Evolutionary conservation across 495 filamentous ascomycete genomes (phyloP).

Genomic region (Penicillium coffeae): DNA sequence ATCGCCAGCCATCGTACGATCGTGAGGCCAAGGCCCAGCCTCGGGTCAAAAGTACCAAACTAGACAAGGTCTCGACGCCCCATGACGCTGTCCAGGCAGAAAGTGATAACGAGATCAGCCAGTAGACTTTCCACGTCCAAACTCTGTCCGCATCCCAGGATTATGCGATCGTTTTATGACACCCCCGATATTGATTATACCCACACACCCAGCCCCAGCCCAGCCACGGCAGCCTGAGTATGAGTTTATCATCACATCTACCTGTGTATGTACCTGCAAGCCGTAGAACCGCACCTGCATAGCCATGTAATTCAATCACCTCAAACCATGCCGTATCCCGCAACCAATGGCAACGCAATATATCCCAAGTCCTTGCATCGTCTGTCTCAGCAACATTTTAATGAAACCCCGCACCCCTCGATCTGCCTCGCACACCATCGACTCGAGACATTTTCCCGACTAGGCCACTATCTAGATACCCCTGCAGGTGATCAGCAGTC

Average conservation of each 20-base stretch:
- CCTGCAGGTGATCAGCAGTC: slow-evolving; percentile 22
- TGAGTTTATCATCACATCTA: no score
- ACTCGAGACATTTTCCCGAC: neutral
- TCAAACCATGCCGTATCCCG: no score
- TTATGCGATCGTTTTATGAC: neutral
- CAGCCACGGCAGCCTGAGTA: no score
- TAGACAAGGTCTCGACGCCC: neutral
- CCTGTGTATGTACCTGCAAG: no score
- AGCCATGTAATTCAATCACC: no score
- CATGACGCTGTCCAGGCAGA: neutral
- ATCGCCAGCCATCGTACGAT: no score
- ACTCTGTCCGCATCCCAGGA: neutral
- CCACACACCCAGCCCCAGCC: no score
- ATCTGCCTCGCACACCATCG: no score
- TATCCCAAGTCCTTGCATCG: neutral
- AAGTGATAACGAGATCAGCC: no score
- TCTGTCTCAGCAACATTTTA: neutral
- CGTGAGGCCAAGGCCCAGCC: neutral
- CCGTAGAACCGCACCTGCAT: neutral
- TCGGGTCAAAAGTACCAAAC: neutral
- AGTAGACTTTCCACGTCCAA: neutral
- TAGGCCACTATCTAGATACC: slow-evolving; percentile 7
- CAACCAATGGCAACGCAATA: no score
- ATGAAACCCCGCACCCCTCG: neutral
- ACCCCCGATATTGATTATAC: no score